Evolutionary conservation across 495 filamentous ascomycete species (phyloP).

Genomic region (Podospora conica): DNA sequence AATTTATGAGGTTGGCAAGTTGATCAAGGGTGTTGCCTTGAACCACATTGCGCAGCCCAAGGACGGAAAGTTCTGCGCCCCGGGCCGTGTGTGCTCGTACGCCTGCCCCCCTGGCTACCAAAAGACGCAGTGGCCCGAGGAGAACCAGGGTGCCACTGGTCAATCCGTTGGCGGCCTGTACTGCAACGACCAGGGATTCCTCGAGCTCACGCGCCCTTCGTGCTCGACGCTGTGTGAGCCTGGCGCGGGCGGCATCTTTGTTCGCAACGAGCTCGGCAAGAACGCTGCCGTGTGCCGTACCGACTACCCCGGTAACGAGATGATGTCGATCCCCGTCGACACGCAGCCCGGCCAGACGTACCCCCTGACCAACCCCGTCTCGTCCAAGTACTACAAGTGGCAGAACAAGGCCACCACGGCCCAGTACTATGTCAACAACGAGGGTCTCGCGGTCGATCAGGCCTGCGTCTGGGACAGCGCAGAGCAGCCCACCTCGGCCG

Average conservation of each 20-base stretch:
- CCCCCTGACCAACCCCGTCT: slow-evolving; percentile 67
- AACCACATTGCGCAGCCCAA: slow-evolving; percentile 59
- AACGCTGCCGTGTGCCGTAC: slow-evolving; percentile 82
- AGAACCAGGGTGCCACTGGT: slow-evolving; percentile 67
- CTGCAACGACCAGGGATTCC: slow-evolving; percentile 68
- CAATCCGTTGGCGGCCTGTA: slow-evolving; percentile 86
- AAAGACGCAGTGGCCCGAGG: slow-evolving; percentile 82
- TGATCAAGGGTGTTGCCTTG: slow-evolving; percentile 31
- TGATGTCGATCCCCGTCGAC: slow-evolving; percentile 71
- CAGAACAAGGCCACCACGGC: slow-evolving; percentile 69
- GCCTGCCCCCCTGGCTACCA: slow-evolving; percentile 87
- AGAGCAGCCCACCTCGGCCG: slow-evolving; percentile 43
- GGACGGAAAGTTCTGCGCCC: slow-evolving; percentile 50
- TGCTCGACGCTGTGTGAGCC: slow-evolving; percentile 65
- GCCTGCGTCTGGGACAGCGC: slow-evolving; percentile 74
- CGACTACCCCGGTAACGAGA: slow-evolving; percentile 88
- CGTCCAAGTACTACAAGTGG: slow-evolving; percentile 68
- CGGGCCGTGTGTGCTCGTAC: slow-evolving; percentile 80
- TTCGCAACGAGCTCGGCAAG: slow-evolving; percentile 63
- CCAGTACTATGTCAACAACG: slow-evolving; percentile 95
- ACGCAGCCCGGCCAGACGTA: slow-evolving; percentile 49
- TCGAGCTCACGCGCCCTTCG: slow-evolving; percentile 66
- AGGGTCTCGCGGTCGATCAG: slow-evolving; percentile 56
- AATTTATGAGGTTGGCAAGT: slow-evolving; percentile 54
- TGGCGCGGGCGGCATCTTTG: slow-evolving; percentile 62